These are phyloP conservation scores for Phaeosphaeriaceae sp. DNA, from an alignment of 2,329 filamentous ascomycete genomes.

Conservation along the genomic window DNA sequence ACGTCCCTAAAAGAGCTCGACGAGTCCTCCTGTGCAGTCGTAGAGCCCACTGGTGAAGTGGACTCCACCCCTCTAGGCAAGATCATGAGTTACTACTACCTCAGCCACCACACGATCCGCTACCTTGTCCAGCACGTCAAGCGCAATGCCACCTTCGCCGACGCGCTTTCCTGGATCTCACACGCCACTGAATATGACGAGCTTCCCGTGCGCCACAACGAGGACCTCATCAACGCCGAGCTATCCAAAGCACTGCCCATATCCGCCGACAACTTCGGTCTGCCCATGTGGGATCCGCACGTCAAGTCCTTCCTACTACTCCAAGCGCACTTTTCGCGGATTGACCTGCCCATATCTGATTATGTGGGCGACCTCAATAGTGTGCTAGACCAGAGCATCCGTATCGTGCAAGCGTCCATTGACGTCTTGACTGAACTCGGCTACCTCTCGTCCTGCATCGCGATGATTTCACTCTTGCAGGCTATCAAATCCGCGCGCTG, in stretches of 20 bases:
- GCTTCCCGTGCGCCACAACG: conserved; percentile 95
- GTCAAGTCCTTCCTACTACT: conserved; percentile 94
- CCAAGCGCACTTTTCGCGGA: conserved; percentile 92
- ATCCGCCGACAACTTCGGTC: conserved; percentile 64
- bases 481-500: conserved; percentile 92
- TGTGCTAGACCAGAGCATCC: conserved; percentile 93
- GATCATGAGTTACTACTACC: conserved; percentile 99
- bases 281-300: conserved; percentile 98
- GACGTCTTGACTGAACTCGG: conserved; percentile 93
- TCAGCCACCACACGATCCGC: conserved; percentile 90
- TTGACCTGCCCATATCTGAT: conserved; percentile 92
- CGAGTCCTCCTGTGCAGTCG: conserved; percentile 81
- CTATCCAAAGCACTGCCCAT: conserved; percentile 83
- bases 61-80: conserved; percentile 91
- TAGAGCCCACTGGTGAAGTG: conserved; percentile 87
- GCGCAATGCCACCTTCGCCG: conserved; percentile 75
- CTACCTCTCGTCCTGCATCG: conserved; percentile 75
- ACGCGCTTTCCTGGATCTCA: conserved; percentile 91
- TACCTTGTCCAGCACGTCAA: conserved; percentile 80
- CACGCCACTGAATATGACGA: conserved; percentile 96
- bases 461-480: conserved; percentile 87
- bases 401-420: conserved; percentile 94
- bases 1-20: conserved; percentile 83
- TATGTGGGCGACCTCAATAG: conserved; percentile 92
- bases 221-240: conserved; percentile 95